Percentiles rank a stretch among this genome's conserved stretches.
phyloP scores from a whole-genome alignment of 164 flowering plant species.

The Macadamia integrifolia region DNA sequence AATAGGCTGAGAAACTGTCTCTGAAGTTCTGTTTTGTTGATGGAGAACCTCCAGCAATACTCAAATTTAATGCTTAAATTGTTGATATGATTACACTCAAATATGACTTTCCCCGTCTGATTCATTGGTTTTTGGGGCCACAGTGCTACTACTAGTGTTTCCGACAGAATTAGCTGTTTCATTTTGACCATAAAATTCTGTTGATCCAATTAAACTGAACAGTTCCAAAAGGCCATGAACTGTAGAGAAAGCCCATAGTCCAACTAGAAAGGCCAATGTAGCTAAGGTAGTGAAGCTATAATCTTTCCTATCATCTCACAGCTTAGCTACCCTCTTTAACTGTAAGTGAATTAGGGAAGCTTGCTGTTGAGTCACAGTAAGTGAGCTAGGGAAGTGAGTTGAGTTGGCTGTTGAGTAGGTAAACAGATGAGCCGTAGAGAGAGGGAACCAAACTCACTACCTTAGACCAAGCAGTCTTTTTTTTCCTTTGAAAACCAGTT shows the following conservation, averaged over 20 bases:
- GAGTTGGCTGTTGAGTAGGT: too few relatives aligned
- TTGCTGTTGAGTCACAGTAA: too few relatives aligned
- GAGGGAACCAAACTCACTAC: conserved; percentile 69
- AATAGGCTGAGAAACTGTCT: conserved; percentile 72
- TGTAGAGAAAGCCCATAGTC: conserved; percentile 75
- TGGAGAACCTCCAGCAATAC: conserved; percentile 95
- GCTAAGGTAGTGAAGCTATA: too few relatives aligned
- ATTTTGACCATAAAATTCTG: conserved; percentile 35
- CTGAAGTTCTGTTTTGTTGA: conserved; percentile 78
- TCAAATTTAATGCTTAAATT: conserved; percentile 34
- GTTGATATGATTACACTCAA: conserved; percentile 11
- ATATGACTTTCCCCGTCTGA: conserved; percentile 14
- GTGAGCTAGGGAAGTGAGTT: too few relatives aligned
- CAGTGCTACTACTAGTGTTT: conserved; percentile 1
- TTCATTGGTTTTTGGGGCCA: conserved; percentile 13
- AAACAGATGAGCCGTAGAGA: too few relatives aligned
- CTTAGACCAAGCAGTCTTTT: too few relatives aligned
- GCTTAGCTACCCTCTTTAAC: too few relatives aligned
- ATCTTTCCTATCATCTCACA: too few relatives aligned
- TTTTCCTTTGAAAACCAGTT: too few relatives aligned
- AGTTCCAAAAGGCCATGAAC: conserved; percentile 63
- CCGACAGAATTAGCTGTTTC: conserved; percentile 12
- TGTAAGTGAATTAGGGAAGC: too few relatives aligned
- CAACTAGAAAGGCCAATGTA: conserved; percentile 54
- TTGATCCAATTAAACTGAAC: conserved; percentile 50